Conservation (phyloP, 257 asterid genomes). For the Solanum chilense region DNA sequence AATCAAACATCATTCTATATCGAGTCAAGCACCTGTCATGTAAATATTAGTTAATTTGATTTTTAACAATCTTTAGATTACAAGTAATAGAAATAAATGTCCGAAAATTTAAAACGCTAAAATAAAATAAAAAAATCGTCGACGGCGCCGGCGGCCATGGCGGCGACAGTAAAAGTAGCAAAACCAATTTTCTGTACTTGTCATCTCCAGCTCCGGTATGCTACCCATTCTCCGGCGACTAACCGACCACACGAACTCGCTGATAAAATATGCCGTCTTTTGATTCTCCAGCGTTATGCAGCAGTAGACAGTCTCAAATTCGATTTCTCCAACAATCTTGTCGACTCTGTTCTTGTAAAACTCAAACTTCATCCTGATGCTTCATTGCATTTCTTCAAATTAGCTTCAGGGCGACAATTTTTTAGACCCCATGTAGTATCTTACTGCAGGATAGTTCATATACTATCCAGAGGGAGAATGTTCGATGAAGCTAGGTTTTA, state of each 20-base stretch:
- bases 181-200: not conserved
- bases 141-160: not conserved
- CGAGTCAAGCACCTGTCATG: not conserved
- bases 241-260: slow-evolving; percentile 8
- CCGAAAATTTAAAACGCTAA: not conserved
- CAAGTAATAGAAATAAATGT: not conserved
- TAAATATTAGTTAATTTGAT: not conserved
- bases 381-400: slow-evolving; percentile 61
- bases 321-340: slow-evolving; percentile 57
- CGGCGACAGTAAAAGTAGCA: not conserved
- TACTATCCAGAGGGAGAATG: slow-evolving; percentile 54
- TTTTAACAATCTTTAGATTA: not conserved
- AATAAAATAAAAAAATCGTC: too few species aligned
- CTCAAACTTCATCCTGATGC: slow-evolving; percentile 54
- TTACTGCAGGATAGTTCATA: slow-evolving; percentile 50
- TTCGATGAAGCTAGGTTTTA: slow-evolving; percentile 48
- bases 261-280: slow-evolving; percentile 46
- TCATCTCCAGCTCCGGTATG: not conserved
- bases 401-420: slow-evolving; percentile 42
- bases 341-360: slow-evolving; percentile 45
- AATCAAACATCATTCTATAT: not conserved
- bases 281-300: slow-evolving; percentile 54
- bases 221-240: slow-evolving; percentile 1
- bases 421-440: slow-evolving; percentile 56
- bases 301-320: slow-evolving; percentile 41